Percentiles rank a stretch among this genome's conserved stretches.
Conservation (phyloP, 257 asterid genomes). For the Salvia splendens region DNA sequence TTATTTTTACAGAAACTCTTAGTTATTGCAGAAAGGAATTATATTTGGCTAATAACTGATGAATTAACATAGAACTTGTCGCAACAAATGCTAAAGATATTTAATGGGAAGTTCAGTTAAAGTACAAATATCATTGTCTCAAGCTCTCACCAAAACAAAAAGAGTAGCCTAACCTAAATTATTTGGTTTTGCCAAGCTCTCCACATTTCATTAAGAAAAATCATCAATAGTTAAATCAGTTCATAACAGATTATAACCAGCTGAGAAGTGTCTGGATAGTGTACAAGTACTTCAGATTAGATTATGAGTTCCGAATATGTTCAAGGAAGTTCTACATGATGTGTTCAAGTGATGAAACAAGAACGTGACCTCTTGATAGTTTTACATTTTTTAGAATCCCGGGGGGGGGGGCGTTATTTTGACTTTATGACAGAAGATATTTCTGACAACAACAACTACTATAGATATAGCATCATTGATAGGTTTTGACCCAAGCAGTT, state of each 20-base stretch:
- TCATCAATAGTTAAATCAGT: not conserved
- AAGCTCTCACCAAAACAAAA: not conserved
- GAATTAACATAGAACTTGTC: not conserved
- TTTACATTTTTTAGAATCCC: not conserved
- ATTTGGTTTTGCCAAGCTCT: not conserved
- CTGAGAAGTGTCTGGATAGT: not conserved
- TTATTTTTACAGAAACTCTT: no score
- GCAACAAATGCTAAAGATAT: not conserved
- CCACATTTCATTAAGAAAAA: not conserved
- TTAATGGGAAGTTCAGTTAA: not conserved
- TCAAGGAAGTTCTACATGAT: conserved; percentile 7
- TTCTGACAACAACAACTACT: not conserved
- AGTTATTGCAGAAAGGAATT: no score
- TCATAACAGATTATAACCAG: conserved; percentile 10
- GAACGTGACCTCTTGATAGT: not conserved
- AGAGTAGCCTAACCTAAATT: conserved; percentile 4
- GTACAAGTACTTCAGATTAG: not conserved
- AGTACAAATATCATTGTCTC: conserved; percentile 3
- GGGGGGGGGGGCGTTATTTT: not conserved
- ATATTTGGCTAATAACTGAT: no score
- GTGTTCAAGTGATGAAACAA: not conserved
- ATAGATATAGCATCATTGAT: not conserved
- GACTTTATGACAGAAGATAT: not conserved
- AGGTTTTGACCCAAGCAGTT: not conserved
- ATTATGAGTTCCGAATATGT: not conserved